Evolutionary conservation across 2,329 filamentous ascomycete species (phyloP), one percentile per base, ranked within the genome.

Genomic region (Leptosphaerulina australis): DNA sequence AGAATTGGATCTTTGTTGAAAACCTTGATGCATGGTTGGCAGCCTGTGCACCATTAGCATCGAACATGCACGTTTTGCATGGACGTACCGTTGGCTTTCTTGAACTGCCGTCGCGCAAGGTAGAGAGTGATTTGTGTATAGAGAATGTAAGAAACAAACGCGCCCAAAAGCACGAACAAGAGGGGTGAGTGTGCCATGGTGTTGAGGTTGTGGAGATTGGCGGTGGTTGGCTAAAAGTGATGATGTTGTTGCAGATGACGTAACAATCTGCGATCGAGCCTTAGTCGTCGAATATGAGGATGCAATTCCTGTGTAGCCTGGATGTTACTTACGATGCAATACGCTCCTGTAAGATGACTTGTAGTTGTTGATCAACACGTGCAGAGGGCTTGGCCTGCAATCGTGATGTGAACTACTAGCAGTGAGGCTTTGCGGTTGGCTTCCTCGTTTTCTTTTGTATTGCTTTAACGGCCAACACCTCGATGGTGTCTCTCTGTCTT

Each of bases 1-100:
- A 84, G 68, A 45, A 86, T 59, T 0, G 77, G 79, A 56, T 85
- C 84, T 45, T 75, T 76, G 67, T 83, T 78, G 3, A 79, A 79
- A 52, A 76, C 79, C 7, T 55, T 50, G 2, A 66, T 62, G n/a
- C 75, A 73, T 7, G 75, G 74, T 38, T 79, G 68, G 63, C 81
- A 83, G 37, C 79, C 48, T 51, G 11, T n/a, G 10, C 20, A 6
- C 17, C 8, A 14, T 51, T 8, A 51, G 37, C 15, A 12, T 14
- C 11, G 15, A 8, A 5, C 15, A 28, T 7, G 11, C 4, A 6
- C 15, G n/a, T n/a, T 39, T 4, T 10, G 4, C 3, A 5, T 12
- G 6, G 12, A 38, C 41, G 7, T 33, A 46, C 48, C 78, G 60
- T 80, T 71, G 22, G 72, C 67, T 15, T 67, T 69, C 45, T 67